Evolutionary conservation across 768 basidiomycete genomes (phyloP).

Genomic region (Lactarius deliciosus): DNA sequence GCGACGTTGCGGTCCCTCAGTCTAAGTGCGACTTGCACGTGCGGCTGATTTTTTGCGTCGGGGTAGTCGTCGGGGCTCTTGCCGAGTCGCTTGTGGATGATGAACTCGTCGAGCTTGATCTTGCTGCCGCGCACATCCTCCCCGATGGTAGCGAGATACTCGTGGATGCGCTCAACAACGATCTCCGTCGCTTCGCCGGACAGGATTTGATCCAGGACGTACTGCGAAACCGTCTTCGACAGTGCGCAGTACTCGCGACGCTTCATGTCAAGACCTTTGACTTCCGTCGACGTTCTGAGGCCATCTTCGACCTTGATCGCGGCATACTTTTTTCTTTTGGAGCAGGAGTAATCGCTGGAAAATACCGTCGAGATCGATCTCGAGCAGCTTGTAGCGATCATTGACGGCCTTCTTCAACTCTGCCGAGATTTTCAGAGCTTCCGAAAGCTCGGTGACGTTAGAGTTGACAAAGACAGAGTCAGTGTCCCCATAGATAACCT

Average conservation of each 20-base stretch:
- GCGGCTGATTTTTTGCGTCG: conserved; percentile 91
- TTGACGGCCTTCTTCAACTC: conserved; percentile 97
- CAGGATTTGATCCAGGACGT: conserved; percentile 85
- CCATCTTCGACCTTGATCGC: conserved; percentile 93
- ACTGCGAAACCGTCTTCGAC: conserved; percentile 94
- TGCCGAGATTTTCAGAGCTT: conserved; percentile 88
- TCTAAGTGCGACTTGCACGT: conserved; percentile 92
- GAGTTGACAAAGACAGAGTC: conserved; percentile 99
- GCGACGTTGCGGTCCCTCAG: conserved; percentile 83
- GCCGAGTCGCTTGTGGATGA: conserved; percentile 94
- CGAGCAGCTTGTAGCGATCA: conserved; percentile 90
- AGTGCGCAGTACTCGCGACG: conserved; percentile 90
- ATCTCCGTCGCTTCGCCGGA: conserved; percentile 89
- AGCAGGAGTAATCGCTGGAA: conserved; percentile 90
- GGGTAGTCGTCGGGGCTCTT: conserved; percentile 98
- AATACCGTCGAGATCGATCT: conserved; percentile 93
- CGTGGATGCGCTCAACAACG: conserved; percentile 90
- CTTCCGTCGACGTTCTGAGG: conserved; percentile 71
- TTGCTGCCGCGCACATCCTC: conserved; percentile 75
- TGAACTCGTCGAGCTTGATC: conserved; percentile 88
- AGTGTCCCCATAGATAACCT: conserved; percentile 99
- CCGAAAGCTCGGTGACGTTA: conserved; percentile 81
- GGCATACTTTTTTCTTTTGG: conserved; percentile 99
- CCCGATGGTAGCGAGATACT: conserved; percentile 78
- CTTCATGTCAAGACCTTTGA: conserved; percentile 99